These are phyloP conservation scores for Sclerotinia minor DNA, from an alignment of 2,329 filamentous ascomycete species.

Conservation along the genomic window DNA sequence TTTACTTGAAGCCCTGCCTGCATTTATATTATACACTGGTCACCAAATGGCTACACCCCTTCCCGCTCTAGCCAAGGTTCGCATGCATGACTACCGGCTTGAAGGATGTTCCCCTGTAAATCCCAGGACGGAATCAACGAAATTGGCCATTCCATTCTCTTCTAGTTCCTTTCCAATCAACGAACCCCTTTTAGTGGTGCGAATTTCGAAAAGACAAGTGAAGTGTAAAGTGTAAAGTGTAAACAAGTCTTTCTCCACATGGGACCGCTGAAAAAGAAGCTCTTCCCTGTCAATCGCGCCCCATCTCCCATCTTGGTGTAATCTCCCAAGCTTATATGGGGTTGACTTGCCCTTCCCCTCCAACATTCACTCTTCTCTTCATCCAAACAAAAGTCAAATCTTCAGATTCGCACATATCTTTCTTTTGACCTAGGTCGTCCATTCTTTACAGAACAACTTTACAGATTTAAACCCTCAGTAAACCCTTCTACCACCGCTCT, in stretches of 20 bases:
- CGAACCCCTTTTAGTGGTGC: constrained; percentile 5
- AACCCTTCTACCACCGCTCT: constrained; percentile 29
- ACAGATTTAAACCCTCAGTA: background rate
- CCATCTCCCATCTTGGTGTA: constrained; percentile 23
- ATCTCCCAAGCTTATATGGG: constrained; percentile 34
- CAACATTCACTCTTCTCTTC: constrained; percentile 28
- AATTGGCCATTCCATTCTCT: background rate
- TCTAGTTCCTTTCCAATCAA: background rate
- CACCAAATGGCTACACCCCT: constrained; percentile 1
- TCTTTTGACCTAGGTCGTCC: constrained; percentile 42
- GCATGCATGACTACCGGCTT: constrained; percentile 16
- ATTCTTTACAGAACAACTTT: constrained; percentile 38
- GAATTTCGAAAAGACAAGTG: background rate
- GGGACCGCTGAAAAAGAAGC: constrained; percentile 19
- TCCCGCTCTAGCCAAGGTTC: background rate
- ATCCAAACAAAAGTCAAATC: constrained; percentile 32
- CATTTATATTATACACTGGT: background rate
- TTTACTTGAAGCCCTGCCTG: background rate
- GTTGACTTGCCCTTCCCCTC: constrained; percentile 21
- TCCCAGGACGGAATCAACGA: constrained; percentile 1
- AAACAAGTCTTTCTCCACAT: constrained; percentile 14
- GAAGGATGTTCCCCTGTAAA: constrained; percentile 18
- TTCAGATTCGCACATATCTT: constrained; percentile 27
- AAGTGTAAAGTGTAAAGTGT: too few species aligned
- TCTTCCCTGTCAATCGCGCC: constrained; percentile 14